Base-by-base conservation (phyloP, 73 alveolate genomes). In the Tetrahymena thermophila region DNA sequence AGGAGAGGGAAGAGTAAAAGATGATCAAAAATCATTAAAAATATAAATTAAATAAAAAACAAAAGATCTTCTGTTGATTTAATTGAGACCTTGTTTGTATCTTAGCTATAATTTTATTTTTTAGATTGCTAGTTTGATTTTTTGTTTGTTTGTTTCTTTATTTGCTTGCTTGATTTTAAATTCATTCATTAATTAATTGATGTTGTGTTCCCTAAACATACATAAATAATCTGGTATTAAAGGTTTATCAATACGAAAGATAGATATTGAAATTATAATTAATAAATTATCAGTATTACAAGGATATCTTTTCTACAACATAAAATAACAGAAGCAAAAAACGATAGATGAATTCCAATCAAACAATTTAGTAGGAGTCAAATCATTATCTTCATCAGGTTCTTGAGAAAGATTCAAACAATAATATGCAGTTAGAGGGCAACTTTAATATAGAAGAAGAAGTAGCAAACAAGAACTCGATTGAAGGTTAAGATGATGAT, bases 301-400 rank as follows among this genome's bases (percentile, higher is more conserved):
- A 71, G 89, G 89, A 71, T 71, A 71, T 71, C 89, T 71, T 71
- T 71, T 71, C 89, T 71, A 71, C 89, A 71, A 71, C 89, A 71
- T 71, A 71, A 71, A 71, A 71, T 71, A 71, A 71, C 89, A 71
- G 89, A 31, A 71, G 42, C 89, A 31, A 23, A 71, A 71, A 56
- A 56, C 35, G 16, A 56, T 6, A 4, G 17, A 71, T 71, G 83
- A 50, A 15, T 50, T 50, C 31, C 28, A 50, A 50, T 31, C 13
- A 57, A 10, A 4, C 85, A 57, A 57, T 1, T 57, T 57, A 71
- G 35, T 42, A 23, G 13, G 37, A 71, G 0, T 13, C 37, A 14
- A 71, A 71, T 71, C 35, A 71, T 34, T 71, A 50, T 50, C 83
- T 50, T 50, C 23, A 50, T 50, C 83, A 71, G 40, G 17, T 8